These are phyloP conservation scores for Pichia membranifaciens DNA, from an alignment of 805 yeast species.

Conservation along the genomic window DNA sequence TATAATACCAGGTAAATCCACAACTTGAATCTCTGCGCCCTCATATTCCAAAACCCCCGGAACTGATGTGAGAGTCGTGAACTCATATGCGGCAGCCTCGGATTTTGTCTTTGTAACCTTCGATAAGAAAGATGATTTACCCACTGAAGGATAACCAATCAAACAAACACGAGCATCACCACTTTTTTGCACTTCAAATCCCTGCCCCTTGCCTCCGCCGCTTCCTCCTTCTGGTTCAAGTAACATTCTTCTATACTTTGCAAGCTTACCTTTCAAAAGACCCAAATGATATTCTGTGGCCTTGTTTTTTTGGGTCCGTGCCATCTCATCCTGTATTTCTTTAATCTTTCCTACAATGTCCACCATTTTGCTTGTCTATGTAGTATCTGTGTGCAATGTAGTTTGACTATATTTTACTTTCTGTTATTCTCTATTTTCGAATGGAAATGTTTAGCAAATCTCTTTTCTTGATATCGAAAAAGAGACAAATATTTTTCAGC, in stretches of 20 bases:
- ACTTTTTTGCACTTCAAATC: slow-evolving; percentile 90
- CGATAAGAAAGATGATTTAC: slow-evolving; percentile 84
- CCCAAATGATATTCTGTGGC: slow-evolving; percentile 98
- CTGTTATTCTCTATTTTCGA: no score
- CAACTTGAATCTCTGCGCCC: slow-evolving; percentile 95
- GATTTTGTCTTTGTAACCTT: slow-evolving; percentile 91
- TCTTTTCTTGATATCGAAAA: neutral
- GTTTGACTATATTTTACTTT: no score
- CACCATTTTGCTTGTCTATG: slow-evolving; percentile 22
- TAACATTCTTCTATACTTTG: slow-evolving; percentile 84
- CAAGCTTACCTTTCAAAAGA: slow-evolving; percentile 87
- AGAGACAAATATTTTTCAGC: no score
- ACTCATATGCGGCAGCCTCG: slow-evolving; percentile 91
- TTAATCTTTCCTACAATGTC: slow-evolving; percentile 62
- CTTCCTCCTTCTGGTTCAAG: slow-evolving; percentile 83
- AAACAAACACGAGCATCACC: slow-evolving; percentile 95
- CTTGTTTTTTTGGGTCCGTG: slow-evolving; percentile 93
- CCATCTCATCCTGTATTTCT: slow-evolving; percentile 87
- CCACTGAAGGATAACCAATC: slow-evolving; percentile 97
- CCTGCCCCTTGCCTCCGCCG: slow-evolving; percentile 57
- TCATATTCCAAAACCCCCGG: slow-evolving; percentile 94
- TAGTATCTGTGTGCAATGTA: no score
- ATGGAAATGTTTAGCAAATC: no score
- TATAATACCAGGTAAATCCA: slow-evolving; percentile 96
- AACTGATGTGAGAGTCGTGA: slow-evolving; percentile 93